These are phyloP conservation scores for Erythrobasidium hasegawianum DNA, from an alignment of 1,284 basidiomycete genomes.

Conservation along the genomic window DNA sequence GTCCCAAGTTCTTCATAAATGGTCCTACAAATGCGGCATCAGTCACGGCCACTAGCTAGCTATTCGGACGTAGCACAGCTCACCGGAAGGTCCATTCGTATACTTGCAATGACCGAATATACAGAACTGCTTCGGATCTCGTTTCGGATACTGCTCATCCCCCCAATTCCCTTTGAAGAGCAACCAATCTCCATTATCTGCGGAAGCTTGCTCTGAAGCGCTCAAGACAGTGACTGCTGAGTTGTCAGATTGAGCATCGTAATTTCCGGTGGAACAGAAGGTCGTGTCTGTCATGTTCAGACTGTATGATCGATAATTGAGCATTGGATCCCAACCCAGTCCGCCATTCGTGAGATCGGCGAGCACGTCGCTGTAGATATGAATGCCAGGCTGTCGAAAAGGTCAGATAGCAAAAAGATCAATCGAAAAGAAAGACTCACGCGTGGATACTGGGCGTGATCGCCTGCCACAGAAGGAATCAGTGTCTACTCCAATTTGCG, in stretches of 20 bases:
- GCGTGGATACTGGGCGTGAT: constrained; percentile 20
- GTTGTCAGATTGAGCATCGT: neutral
- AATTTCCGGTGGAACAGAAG: neutral
- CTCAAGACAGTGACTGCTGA: neutral
- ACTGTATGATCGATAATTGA: constrained; percentile 23
- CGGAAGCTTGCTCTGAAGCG: neutral
- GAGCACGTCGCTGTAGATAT: constrained; percentile 6
- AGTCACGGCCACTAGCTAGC: no score
- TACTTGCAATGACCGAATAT: constrained; percentile 32
- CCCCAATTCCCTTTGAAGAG: constrained; percentile 25
- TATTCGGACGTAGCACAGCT: no score
- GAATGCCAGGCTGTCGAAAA: constrained; percentile 17
- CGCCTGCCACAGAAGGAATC: neutral
- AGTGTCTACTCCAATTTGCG: no score
- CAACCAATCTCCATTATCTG: constrained; percentile 14
- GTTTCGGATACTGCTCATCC: constrained; percentile 8
- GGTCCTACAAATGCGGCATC: constrained; percentile 13
- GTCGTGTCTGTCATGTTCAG: constrained; percentile 10
- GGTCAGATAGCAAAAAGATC: neutral
- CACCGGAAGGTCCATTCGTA: constrained; percentile 17
- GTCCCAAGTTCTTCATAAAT: constrained; percentile 27
- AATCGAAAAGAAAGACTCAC: constrained; percentile 5
- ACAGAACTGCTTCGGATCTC: constrained; percentile 22
- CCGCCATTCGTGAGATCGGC: constrained; percentile 17
- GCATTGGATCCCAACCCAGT: constrained; percentile 15